Evolutionary conservation across 2,329 filamentous ascomycete species (phyloP).

Genomic region (Fusarium redolens): DNA sequence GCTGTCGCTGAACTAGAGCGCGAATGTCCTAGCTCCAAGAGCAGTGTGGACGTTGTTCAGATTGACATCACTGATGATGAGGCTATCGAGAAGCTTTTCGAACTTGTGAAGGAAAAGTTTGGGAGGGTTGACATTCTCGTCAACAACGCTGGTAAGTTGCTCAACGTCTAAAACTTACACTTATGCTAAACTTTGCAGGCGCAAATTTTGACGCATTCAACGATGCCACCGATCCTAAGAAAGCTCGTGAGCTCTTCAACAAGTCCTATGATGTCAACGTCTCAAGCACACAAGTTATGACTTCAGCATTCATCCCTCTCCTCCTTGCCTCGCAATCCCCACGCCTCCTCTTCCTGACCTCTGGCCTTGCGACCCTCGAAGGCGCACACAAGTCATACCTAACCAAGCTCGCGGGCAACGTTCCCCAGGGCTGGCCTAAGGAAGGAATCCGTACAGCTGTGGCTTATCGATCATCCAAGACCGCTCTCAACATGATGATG

Average conservation of each 20-base stretch:
- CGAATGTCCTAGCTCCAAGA: slow-evolving; percentile 55
- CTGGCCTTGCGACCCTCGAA: slow-evolving; percentile 54
- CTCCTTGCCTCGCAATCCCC: slow-evolving; percentile 56
- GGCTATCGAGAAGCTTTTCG: slow-evolving; percentile 60
- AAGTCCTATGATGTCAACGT: slow-evolving; percentile 63
- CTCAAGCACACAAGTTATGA: slow-evolving; percentile 57
- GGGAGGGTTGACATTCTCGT: slow-evolving; percentile 64
- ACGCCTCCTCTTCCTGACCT: slow-evolving; percentile 61
- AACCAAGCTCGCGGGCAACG: slow-evolving; percentile 36
- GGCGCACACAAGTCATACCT: slow-evolving; percentile 46
- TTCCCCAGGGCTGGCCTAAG: slow-evolving; percentile 61
- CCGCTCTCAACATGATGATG: slow-evolving; percentile 48
- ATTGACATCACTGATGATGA: slow-evolving; percentile 65
- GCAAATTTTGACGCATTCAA: slow-evolving; percentile 55
- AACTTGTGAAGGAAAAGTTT: slow-evolving; percentile 54
- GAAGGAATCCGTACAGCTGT: slow-evolving; percentile 55
- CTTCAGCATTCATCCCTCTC: slow-evolving; percentile 55
- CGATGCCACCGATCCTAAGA: slow-evolving; percentile 39
- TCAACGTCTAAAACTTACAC: too few species aligned
- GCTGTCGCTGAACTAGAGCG: slow-evolving; percentile 56
- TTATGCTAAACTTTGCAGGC: slow-evolving; percentile 44
- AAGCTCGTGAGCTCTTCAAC: slow-evolving; percentile 56
- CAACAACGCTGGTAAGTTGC: slow-evolving; percentile 65
- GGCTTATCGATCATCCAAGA: slow-evolving; percentile 44
- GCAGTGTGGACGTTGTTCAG: slow-evolving; percentile 58